These are phyloP conservation scores for Peronospora tabacina DNA, from an alignment of 352 stramenopile species.

Conservation along the genomic window DNA sequence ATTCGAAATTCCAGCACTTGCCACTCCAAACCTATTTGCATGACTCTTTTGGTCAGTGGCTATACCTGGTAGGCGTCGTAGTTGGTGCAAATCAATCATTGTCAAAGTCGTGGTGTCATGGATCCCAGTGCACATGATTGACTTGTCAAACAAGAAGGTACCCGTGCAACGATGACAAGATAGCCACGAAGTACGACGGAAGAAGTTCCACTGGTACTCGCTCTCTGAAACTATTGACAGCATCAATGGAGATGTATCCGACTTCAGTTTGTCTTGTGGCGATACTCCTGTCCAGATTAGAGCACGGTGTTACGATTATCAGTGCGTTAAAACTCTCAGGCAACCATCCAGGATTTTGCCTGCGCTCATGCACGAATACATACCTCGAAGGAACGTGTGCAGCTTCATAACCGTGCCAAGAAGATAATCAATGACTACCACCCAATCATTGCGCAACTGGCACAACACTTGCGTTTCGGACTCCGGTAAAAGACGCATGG, in stretches of 20 bases:
- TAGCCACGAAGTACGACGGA: conserved; percentile 44
- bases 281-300: conserved; percentile 8
- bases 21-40: not conserved
- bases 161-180: conserved; percentile 41
- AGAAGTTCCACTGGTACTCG: conserved; percentile 18
- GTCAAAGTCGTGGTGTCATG: conserved; percentile 34
- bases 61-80: conserved; percentile 7
- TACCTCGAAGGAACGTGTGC: conserved; percentile 50
- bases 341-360: not conserved
- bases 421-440: conserved; percentile 48
- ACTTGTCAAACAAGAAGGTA: conserved; percentile 41
- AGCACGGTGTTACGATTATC: not conserved
- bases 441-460: conserved; percentile 68
- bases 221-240: conserved; percentile 20
- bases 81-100: conserved; percentile 45
- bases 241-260: conserved; percentile 26
- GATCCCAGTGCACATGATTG: conserved; percentile 44
- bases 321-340: not conserved
- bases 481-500: conserved; percentile 32
- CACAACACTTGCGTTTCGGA: conserved; percentile 41
- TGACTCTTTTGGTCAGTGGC: not conserved
- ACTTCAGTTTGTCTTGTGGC: conserved; percentile 17
- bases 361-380: not conserved
- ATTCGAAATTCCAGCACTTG: conserved; percentile 1
- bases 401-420: conserved; percentile 37